phyloP scores from a whole-genome alignment of 1,139 yeast species.

The Pneumocystis canis region DNA sequence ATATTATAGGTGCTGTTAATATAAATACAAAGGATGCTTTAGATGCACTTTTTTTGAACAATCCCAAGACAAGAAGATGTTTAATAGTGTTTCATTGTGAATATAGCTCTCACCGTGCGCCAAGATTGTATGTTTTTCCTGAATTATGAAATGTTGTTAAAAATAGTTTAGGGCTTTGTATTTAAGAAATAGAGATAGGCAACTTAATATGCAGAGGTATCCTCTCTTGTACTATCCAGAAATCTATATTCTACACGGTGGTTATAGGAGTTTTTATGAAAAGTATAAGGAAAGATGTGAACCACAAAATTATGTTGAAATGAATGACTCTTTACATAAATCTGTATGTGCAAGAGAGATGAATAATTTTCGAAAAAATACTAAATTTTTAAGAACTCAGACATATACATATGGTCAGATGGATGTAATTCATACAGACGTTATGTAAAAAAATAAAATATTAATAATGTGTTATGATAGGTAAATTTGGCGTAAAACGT shows the following conservation, averaged over 20 bases:
- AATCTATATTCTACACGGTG: conserved; percentile 76
- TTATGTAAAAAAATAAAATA: background rate
- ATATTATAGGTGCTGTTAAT: conserved; percentile 69
- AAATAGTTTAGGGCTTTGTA: conserved; percentile 40
- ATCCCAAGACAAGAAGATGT: conserved; percentile 24
- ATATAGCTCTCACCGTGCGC: conserved; percentile 83
- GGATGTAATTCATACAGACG: background rate
- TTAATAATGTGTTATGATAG: background rate
- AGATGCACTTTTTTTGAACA: conserved; percentile 30
- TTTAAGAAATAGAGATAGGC: conserved; percentile 69
- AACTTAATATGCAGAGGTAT: conserved; percentile 53
- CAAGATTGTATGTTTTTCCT: conserved; percentile 34
- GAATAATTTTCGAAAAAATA: conserved; percentile 43
- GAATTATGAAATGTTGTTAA: background rate
- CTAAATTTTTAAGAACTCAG: conserved; percentile 20
- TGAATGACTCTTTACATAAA: conserved; percentile 63
- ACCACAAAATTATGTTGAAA: conserved; percentile 41
- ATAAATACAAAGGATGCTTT: conserved; percentile 55
- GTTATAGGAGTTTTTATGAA: conserved; percentile 66
- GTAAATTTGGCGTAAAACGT: background rate
- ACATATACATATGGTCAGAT: conserved; percentile 14
- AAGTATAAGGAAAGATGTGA: conserved; percentile 22
- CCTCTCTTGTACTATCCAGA: conserved; percentile 79
- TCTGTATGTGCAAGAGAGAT: conserved; percentile 58
- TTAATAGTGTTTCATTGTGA: conserved; percentile 85